Conservation (phyloP, 139 green algal species). For the Picochlorum sp. region DNA sequence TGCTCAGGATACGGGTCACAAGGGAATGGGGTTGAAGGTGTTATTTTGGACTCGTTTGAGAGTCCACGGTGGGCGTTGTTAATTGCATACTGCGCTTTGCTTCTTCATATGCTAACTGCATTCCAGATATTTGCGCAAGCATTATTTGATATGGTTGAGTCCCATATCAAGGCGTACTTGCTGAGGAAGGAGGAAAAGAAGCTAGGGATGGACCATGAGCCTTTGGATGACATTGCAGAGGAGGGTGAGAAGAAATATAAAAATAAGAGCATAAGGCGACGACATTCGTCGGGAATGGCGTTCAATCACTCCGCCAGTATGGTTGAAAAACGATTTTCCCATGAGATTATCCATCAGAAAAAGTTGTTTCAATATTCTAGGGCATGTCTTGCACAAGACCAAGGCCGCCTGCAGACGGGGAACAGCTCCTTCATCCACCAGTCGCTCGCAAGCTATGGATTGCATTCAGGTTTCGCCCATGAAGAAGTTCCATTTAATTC, state of each 20-base stretch:
- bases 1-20: constrained; percentile 20
- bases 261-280: too few relatives aligned
- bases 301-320: too few relatives aligned
- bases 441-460: not conserved
- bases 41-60: constrained; percentile 18
- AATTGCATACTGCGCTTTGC: constrained; percentile 21
- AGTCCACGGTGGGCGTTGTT: constrained; percentile 10
- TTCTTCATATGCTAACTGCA: constrained; percentile 28
- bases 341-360: too few relatives aligned
- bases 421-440: too few relatives aligned
- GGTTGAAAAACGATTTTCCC: too few relatives aligned
- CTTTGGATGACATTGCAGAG: too few relatives aligned
- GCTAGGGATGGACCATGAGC: not conserved
- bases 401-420: too few relatives aligned
- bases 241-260: too few relatives aligned
- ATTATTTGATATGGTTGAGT: constrained; percentile 14
- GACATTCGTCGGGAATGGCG: too few relatives aligned
- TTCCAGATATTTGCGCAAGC: constrained; percentile 26
- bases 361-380: too few relatives aligned
- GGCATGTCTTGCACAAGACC: too few relatives aligned
- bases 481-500: not conserved
- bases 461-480: not conserved
- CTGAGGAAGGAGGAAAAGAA: not conserved
- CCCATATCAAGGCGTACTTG: not conserved
- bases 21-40: constrained; percentile 13